phyloP scores from a whole-genome alignment of 1,139 yeast genomes.

The Eremothecium gossypii region DNA sequence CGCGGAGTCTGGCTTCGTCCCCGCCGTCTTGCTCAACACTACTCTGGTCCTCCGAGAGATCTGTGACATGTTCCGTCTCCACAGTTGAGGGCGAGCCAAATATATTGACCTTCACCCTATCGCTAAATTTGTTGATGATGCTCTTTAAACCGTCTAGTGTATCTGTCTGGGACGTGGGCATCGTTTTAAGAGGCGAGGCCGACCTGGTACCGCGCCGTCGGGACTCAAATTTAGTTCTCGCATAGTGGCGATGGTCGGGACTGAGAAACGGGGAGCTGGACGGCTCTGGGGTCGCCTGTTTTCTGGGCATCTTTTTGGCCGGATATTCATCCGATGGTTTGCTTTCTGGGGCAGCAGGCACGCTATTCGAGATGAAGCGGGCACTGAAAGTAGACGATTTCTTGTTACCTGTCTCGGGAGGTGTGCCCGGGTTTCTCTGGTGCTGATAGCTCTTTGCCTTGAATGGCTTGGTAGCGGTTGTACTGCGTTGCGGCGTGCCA shows the following conservation, averaged over 20 bases:
- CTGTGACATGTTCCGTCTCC: neutral
- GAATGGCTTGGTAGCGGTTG: constrained; percentile 5
- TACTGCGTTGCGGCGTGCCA: neutral
- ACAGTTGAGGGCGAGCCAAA: neutral
- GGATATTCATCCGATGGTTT: constrained; percentile 5
- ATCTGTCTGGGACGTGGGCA: constrained; percentile 16
- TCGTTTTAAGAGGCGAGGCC: constrained; percentile 19
- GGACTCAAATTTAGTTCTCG: constrained; percentile 19
- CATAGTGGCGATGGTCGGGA: constrained; percentile 17
- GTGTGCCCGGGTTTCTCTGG: constrained; percentile 4
- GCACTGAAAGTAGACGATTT: constrained; percentile 7
- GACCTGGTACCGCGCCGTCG: constrained; percentile 16
- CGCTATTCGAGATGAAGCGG: constrained; percentile 4
- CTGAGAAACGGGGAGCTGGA: constrained; percentile 13
- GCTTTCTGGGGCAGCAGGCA: neutral
- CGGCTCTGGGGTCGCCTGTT: neutral
- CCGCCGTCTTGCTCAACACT: neutral
- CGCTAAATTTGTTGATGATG: constrained; percentile 11
- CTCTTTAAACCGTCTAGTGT: constrained; percentile 18
- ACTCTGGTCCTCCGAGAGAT: neutral
- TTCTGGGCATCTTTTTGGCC: constrained; percentile 7
- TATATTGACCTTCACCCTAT: neutral
- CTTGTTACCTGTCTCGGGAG: constrained; percentile 3
- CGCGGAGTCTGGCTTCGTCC: neutral
- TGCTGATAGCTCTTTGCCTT: constrained; percentile 13